Evolutionary conservation across 345 rosid genomes (phyloP).

Genomic region (Hibiscus syriacus): DNA sequence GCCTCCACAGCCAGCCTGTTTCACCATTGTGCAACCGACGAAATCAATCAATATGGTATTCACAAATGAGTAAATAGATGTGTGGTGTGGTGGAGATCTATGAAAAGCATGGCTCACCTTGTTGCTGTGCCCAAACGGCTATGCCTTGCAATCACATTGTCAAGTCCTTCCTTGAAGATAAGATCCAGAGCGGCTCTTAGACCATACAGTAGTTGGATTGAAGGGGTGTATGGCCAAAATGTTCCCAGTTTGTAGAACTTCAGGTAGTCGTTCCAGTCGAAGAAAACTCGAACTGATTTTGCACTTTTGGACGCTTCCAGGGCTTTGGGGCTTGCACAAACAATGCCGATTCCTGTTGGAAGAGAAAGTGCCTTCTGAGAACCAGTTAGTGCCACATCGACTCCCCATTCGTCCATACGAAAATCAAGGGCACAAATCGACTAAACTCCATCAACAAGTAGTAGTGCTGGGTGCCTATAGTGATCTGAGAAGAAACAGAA

Average conservation of each 20-base stretch:
- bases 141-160: constrained; percentile 79
- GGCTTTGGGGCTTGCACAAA: constrained; percentile 96
- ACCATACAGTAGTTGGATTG: constrained; percentile 83
- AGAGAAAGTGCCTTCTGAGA: constrained; percentile 99
- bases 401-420: constrained; percentile 19
- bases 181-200: constrained; percentile 88
- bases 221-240: constrained; percentile 86
- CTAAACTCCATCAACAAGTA: constrained; percentile 94
- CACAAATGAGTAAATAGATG: neutral
- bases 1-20: constrained; percentile 94
- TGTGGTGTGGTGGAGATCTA: neutral
- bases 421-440: constrained; percentile 96
- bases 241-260: constrained; percentile 84
- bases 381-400: constrained; percentile 93
- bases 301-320: constrained; percentile 84
- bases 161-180: constrained; percentile 91
- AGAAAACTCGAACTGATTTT: constrained; percentile 73
- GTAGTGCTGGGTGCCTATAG: constrained; percentile 82
- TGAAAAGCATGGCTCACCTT: constrained; percentile 58
- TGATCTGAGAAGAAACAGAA: constrained; percentile 43
- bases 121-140: constrained; percentile 82
- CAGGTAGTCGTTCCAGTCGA: constrained; percentile 90
- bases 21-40: neutral
- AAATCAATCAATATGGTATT: neutral
- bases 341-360: constrained; percentile 89